Base-by-base conservation (phyloP, 1,284 basidiomycete genomes). In the Golubevia sp. region DNA sequence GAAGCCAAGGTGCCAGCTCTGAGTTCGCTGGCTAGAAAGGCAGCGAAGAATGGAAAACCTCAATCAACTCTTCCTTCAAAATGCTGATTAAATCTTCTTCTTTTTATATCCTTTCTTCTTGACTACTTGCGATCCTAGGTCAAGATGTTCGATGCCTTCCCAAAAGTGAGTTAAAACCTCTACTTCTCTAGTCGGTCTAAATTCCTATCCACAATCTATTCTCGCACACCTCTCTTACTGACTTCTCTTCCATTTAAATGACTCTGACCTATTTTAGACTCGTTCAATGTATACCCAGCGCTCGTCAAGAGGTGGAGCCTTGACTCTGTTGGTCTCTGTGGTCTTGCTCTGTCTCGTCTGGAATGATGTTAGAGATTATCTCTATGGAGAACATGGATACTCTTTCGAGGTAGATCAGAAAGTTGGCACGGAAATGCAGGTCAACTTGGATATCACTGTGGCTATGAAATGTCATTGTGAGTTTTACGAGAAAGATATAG, bases 391-490 rank as follows among this genome's bases (percentile, higher is more conserved):
- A 87, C 91, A 92, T 11, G 90, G 91, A 73, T 91, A 91, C 76
- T 89, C 90, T 73, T 97, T 96, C 84, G 89, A 88, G 65, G 90
- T 97, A 58, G 94, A 96, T 78, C 84, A 85, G 21, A 88, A 88
- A 53, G 84, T 87, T 25, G 85, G 85, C 21, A 89, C 88, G 68
- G 89, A 87, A 62, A 86, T 97, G 85, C 88, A 90, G 70, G 86
- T 97, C 67, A 97, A 97, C 82, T 88, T 97, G 59, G 94, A 97
- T 84, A 84, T 96, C 84, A 89, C 92, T 13, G 91, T 97, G 24
- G 92, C 92, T 70, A 97, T 94, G 89, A 94, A 92, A 1, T 97
- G 94, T 85, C 87, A 88, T 84, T 92, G 93, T 96, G 81, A 85
- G 92, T 89, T 3, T 6, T 26, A 20, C 4, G 51, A n/a, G n/a